These are phyloP conservation scores for Hypoxylon subgilvum DNA, from an alignment of 495 filamentous ascomycete species.

Conservation along the genomic window DNA sequence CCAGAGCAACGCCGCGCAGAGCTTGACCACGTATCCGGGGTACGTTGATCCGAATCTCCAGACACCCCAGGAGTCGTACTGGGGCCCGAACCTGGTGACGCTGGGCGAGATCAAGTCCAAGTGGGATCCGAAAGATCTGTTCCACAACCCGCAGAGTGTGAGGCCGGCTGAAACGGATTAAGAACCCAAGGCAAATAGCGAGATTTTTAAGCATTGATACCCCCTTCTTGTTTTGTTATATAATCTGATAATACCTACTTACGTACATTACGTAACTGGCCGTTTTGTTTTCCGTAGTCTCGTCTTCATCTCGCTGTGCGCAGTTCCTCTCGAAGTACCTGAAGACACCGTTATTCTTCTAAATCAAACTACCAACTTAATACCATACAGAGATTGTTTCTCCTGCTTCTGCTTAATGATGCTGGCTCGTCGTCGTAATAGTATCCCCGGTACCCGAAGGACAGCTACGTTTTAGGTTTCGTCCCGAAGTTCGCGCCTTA, in stretches of 20 bases:
- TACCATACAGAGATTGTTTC: no score
- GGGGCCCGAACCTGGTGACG: slow-evolving; percentile 56
- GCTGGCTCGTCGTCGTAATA: no score
- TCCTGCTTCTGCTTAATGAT: no score
- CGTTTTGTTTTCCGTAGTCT: neutral
- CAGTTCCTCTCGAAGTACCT: no score
- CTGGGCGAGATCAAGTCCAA: slow-evolving; percentile 59
- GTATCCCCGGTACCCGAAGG: no score
- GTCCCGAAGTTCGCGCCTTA: no score
- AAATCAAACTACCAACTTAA: no score
- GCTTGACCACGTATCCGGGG: slow-evolving; percentile 67
- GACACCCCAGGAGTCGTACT: slow-evolving; percentile 61
- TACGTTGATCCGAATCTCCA: slow-evolving; percentile 70
- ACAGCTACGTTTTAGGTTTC: no score
- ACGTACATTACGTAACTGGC: slow-evolving; percentile 17
- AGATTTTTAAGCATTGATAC: slow-evolving; percentile 29
- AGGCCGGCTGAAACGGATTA: slow-evolving; percentile 43
- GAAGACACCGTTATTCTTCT: no score
- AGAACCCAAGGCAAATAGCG: slow-evolving; percentile 18
- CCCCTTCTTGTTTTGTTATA: slow-evolving; percentile 23
- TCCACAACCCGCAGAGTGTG: slow-evolving; percentile 71
- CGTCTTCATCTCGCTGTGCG: no score
- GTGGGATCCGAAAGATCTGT: slow-evolving; percentile 61
- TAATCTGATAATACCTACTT: slow-evolving; percentile 24
- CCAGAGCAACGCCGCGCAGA: slow-evolving; percentile 37